Evolutionary conservation across 768 basidiomycete species (phyloP).

Genomic region (Asterophora lycoperdoides): DNA sequence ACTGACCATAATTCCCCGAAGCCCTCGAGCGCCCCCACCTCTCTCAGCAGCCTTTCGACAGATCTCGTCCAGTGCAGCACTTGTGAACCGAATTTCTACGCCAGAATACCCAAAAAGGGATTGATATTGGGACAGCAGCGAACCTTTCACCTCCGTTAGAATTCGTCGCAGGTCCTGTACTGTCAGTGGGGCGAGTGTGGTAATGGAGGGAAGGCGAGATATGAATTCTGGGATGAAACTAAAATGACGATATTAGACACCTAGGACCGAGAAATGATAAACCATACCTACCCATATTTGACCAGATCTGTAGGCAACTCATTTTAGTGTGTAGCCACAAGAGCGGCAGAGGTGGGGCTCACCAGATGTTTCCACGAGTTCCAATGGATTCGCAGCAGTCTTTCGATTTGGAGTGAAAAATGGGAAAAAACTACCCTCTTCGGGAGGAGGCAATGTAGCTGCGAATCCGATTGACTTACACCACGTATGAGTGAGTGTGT

Average conservation of each 20-base stretch:
- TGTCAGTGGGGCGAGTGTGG: constrained; percentile 76
- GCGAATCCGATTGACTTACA: constrained; percentile 83
- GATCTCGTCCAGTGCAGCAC: constrained; percentile 73
- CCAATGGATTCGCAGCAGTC: constrained; percentile 49
- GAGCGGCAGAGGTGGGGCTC: constrained; percentile 13
- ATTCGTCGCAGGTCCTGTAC: constrained; percentile 83
- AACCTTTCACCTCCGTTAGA: constrained; percentile 88
- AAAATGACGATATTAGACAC: constrained; percentile 5
- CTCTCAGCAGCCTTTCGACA: constrained; percentile 73
- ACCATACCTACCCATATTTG: constrained; percentile 60
- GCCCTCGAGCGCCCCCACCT: constrained; percentile 87
- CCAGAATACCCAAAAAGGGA: constrained; percentile 81
- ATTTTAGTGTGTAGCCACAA: background rate
- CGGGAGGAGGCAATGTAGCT: constrained; percentile 37
- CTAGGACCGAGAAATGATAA: background rate
- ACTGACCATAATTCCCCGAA: constrained; percentile 81
- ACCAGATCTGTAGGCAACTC: constrained; percentile 58
- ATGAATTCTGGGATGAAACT: constrained; percentile 96
- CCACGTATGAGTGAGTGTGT: constrained; percentile 6
- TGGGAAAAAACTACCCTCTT: constrained; percentile 40
- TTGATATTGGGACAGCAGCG: constrained; percentile 85
- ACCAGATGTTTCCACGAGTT: constrained; percentile 72
- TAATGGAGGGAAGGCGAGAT: constrained; percentile 88
- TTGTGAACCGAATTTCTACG: constrained; percentile 84
- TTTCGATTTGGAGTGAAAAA: constrained; percentile 79